These are phyloP conservation scores for Porcisia hertigi DNA, from an alignment of 208 protist species.

Conservation along the genomic window DNA sequence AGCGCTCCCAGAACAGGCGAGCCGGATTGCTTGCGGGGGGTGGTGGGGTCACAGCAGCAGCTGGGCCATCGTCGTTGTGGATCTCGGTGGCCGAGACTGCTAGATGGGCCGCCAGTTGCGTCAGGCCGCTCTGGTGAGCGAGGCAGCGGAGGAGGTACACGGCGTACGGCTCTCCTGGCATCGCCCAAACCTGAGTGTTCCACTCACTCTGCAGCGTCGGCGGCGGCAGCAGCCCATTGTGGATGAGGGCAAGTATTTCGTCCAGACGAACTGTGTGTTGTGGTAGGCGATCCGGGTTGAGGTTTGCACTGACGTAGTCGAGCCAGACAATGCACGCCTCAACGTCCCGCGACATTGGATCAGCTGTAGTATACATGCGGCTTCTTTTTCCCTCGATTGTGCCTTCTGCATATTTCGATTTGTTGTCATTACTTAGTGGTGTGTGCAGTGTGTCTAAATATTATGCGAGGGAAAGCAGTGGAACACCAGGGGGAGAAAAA, in stretches of 20 bases:
- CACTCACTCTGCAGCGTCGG: conserved; percentile 46
- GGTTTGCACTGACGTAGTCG: conserved; percentile 14
- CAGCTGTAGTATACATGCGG: background rate
- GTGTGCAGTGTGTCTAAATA: background rate
- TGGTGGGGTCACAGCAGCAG: background rate
- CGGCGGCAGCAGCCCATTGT: conserved; percentile 38
- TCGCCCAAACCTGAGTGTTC: conserved; percentile 52
- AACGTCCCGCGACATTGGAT: conserved; percentile 1
- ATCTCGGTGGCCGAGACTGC: background rate
- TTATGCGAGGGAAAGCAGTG: background rate
- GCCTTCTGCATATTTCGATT: background rate
- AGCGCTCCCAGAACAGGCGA: conserved; percentile 27
- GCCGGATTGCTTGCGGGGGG: background rate
- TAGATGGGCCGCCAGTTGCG: conserved; percentile 24
- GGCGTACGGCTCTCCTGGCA: conserved; percentile 55
- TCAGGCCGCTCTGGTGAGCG: conserved; percentile 28
- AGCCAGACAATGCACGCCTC: conserved; percentile 36
- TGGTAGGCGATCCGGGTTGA: conserved; percentile 34
- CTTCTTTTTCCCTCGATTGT: background rate
- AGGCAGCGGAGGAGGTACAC: conserved; percentile 77
- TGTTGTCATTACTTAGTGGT: background rate
- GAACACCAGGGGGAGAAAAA: background rate
- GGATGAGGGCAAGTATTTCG: conserved; percentile 38
- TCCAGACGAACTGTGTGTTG: conserved; percentile 21
- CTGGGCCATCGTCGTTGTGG: background rate